Evolutionary conservation across 1,284 basidiomycete species (phyloP), one percentile per base, ranked within the genome.

Genomic region (Moniliophthora roreri): DNA sequence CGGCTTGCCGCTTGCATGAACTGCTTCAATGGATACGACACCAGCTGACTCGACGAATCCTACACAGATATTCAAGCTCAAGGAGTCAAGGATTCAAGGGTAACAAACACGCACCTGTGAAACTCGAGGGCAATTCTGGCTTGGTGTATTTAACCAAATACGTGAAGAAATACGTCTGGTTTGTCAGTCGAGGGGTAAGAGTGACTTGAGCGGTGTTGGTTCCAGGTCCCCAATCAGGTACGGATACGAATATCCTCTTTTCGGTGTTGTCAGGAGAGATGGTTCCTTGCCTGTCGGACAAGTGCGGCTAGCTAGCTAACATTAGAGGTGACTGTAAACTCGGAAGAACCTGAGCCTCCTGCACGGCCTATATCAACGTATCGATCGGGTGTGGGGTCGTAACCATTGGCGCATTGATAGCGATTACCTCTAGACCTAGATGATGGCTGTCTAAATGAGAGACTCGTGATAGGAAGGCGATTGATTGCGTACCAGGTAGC

Each of bases 21-120:
- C 78, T 9, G 84, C 85, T 61, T 89, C 85, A 36, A 88, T 84
- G 1, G 82, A 81, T 39, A 89, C 73, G 15, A 75, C 80, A 10
- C 84, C 82, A 48, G 80, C 78, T 13, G 81, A 81, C 61, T 87
- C 81, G 18, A 88, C 78, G 56, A 84, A 84, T 4, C 85, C 85
- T 79, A 49, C 13, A 20, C 13, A 13, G 28, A 32, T 28, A 23
- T 34, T 15, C 9, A 35, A 32, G 28, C 28, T 50, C 18, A 50
- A 10, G n/a, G n/a, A n/a, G 44, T 54, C 24, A 26, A 4, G 6
- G 28, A 20, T 10, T 16, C 7, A 36, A 9, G 8, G 28, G 35
- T 5, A 24, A 40, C 49, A 40, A n/a, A 15, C 13, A 58, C 60
- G 13, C 55, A 78, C 81, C 81, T 59, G 74, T 72, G 68, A 84